Percentiles rank a stretch among this genome's conserved stretches.
Evolutionary conservation across 176 grass and related monocot genomes (phyloP).

Genomic region (Carex cristatella): DNA sequence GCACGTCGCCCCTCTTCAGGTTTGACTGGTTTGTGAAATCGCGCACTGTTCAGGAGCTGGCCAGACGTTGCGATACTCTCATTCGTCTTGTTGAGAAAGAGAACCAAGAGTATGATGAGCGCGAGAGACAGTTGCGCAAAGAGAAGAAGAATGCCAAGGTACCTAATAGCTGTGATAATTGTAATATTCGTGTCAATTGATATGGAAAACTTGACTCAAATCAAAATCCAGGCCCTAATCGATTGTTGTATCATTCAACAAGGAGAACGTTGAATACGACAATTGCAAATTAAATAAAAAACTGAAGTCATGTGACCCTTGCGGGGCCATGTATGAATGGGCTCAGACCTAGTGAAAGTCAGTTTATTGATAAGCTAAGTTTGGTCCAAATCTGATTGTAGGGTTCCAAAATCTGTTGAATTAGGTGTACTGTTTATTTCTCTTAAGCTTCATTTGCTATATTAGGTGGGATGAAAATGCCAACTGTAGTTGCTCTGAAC

Average conservation of each 20-base stretch:
- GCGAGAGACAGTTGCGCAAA: slow-evolving; percentile 87
- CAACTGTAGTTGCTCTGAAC: neutral
- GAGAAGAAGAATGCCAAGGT: slow-evolving; percentile 89
- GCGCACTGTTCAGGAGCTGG: slow-evolving; percentile 84
- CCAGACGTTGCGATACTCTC: slow-evolving; percentile 90
- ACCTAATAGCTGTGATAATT: slow-evolving; percentile 13
- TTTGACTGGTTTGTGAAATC: slow-evolving; percentile 99
- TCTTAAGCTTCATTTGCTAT: neutral
- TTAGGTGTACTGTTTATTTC: neutral
- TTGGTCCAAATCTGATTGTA: neutral
- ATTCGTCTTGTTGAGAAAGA: slow-evolving; percentile 96
- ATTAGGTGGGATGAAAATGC: neutral
- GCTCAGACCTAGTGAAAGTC: neutral
- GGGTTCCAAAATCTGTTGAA: neutral
- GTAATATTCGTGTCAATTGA: neutral
- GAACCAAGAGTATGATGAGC: slow-evolving; percentile 96
- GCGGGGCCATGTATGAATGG: neutral
- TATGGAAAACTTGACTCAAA: neutral
- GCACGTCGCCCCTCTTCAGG: slow-evolving; percentile 80
- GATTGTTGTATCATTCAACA: neutral
- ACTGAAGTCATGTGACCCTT: neutral
- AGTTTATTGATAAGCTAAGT: neutral
- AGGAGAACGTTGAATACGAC: neutral
- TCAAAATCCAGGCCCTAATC: neutral
- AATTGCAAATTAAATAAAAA: neutral